Evolutionary conservation across 2,329 filamentous ascomycete species (phyloP).

Genomic region (Diaporthe humulicola): DNA sequence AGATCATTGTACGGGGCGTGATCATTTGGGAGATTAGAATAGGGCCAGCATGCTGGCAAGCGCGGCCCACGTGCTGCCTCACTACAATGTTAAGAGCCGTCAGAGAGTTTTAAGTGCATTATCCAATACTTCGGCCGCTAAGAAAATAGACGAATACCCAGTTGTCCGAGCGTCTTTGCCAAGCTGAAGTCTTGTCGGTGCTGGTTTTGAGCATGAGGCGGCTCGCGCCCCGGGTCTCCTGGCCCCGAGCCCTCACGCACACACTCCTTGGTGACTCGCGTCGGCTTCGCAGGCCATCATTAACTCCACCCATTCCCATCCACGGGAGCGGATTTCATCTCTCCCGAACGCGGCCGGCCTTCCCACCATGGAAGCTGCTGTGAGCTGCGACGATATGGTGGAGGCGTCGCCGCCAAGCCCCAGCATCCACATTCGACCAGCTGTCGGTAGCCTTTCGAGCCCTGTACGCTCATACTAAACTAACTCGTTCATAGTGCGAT

Average conservation of each 20-base stretch:
- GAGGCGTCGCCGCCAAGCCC: not conserved
- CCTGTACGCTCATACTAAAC: not conserved
- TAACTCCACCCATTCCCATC: not conserved
- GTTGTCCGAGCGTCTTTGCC: not conserved
- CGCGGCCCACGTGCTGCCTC: no score
- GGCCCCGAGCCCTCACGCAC: not conserved
- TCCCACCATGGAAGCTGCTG: not conserved
- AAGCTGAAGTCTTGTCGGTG: not conserved
- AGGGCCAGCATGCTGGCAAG: no score
- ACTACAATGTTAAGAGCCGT: no score
- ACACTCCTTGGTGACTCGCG: not conserved
- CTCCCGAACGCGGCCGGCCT: not conserved
- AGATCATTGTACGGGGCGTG: no score
- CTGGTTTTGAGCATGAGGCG: not conserved
- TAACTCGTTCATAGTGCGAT: not conserved
- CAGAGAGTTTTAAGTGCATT: no score
- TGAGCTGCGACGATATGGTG: not conserved
- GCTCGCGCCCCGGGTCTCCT: not conserved
- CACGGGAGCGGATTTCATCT: not conserved
- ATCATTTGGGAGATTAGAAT: no score
- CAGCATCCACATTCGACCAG: conserved; percentile 7
- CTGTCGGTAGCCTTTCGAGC: not conserved
- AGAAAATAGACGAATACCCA: no score
- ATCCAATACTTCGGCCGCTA: no score
- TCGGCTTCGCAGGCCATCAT: not conserved